Percentiles rank a stretch among this genome's conserved stretches.
Conservation (phyloP, 1,139 yeast species). For the Meyerozyma carpophila region DNA sequence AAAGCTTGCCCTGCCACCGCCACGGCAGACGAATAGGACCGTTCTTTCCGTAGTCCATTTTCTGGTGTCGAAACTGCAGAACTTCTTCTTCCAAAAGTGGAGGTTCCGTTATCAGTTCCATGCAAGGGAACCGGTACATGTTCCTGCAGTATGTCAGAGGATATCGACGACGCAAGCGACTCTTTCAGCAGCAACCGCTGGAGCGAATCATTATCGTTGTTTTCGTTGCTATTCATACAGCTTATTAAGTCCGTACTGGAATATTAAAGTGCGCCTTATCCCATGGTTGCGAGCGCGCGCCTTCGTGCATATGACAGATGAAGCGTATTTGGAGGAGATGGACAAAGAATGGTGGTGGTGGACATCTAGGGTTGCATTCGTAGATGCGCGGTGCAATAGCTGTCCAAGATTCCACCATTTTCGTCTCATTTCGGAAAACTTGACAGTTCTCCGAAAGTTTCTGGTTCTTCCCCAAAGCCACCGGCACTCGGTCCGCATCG, state of each 20-base stretch:
- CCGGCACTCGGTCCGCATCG: too few species aligned
- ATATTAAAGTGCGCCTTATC: not conserved
- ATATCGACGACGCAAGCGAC: not conserved
- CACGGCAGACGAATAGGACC: not conserved
- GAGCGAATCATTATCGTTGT: not conserved
- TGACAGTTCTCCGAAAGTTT: too few species aligned
- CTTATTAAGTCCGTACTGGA: not conserved
- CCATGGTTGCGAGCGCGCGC: not conserved
- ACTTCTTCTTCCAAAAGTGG: not conserved
- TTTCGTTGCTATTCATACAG: not conserved
- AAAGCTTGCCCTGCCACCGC: not conserved
- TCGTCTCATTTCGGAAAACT: too few species aligned
- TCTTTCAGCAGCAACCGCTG: not conserved
- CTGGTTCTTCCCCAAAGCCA: too few species aligned
- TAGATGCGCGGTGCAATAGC: too few species aligned
- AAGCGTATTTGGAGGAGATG: too few species aligned
- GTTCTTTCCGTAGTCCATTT: not conserved
- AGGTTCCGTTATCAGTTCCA: not conserved
- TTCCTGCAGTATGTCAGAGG: not conserved
- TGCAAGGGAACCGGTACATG: not conserved
- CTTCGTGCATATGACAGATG: not conserved
- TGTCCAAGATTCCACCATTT: too few species aligned
- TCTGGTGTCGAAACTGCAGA: not conserved
- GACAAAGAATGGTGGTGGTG: not conserved
- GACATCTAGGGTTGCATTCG: too few species aligned